phyloP scores from a whole-genome alignment of 495 filamentous ascomycete species.

The Pyronema omphalodes region DNA sequence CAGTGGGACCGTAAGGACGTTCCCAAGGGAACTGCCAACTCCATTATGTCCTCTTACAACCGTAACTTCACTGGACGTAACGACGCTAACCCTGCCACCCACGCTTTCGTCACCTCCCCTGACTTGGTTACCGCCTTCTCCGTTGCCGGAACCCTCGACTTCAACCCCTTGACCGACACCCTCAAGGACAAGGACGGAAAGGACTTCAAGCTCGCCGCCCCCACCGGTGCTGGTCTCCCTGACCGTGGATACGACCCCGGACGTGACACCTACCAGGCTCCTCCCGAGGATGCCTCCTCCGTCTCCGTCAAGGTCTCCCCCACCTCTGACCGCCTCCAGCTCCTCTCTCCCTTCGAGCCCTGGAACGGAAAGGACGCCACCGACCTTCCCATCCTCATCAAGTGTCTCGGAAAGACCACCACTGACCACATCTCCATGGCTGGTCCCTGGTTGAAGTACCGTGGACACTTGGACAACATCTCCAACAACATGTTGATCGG shows the following conservation, averaged over 20 bases:
- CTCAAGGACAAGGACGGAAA: conserved; percentile 96
- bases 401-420: conserved; percentile 94
- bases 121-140: conserved; percentile 88
- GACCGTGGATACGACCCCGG: conserved; percentile 75
- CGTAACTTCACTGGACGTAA: conserved; percentile 99
- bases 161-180: conserved; percentile 90
- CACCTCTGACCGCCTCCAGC: conserved; percentile 78
- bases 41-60: conserved; percentile 92
- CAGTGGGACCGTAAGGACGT: conserved; percentile 94
- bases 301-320: conserved; percentile 76
- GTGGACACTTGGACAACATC: conserved; percentile 99
- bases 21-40: conserved; percentile 93
- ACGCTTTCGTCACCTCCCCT: conserved; percentile 96
- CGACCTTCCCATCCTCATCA: conserved; percentile 89
- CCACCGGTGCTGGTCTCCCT: conserved; percentile 70
- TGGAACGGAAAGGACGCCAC: conserved; percentile 92
- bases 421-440: conserved; percentile 99
- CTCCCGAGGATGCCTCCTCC: conserved; percentile 54
- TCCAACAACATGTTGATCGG: conserved; percentile 99
- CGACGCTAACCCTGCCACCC: conserved; percentile 95
- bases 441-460: conserved; percentile 98
- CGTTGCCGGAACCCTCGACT: conserved; percentile 77
- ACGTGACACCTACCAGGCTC: conserved; percentile 90
- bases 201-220: conserved; percentile 69
- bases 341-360: conserved; percentile 64